Conservation (phyloP, 75 land plant species). For the Chamaecyparis obtusa region DNA sequence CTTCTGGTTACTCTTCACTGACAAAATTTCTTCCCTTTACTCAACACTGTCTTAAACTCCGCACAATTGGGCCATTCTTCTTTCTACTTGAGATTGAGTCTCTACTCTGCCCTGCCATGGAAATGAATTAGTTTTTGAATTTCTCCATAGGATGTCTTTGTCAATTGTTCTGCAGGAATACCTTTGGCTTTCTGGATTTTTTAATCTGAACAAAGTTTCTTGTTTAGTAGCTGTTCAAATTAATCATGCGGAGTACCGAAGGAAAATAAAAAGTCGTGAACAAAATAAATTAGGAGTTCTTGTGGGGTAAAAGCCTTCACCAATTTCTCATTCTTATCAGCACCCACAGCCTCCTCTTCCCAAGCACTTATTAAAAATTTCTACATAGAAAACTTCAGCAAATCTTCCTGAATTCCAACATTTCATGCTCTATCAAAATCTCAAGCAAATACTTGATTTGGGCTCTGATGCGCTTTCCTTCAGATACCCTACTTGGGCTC, state of each 20-base stretch:
- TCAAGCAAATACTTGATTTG: not conserved
- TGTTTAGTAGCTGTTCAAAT: not conserved
- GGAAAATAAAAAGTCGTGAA: too few relatives aligned
- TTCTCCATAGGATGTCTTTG: not conserved
- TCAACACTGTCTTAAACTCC: not conserved
- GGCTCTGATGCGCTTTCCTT: not conserved
- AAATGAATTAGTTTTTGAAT: constrained; percentile 36
- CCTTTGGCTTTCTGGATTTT: not conserved
- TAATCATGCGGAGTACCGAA: too few relatives aligned
- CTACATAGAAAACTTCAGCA: not conserved
- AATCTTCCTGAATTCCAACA: not conserved
- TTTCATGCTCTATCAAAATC: not conserved
- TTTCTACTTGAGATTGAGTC: not conserved
- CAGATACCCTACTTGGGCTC: too few relatives aligned
- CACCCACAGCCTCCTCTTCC: not conserved
- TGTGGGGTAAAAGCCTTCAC: not conserved
- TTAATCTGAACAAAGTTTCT: not conserved
- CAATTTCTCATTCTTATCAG: not conserved
- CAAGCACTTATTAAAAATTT: not conserved
- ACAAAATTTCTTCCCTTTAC: not conserved
- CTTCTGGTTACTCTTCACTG: not conserved
- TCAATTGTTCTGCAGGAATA: not conserved
- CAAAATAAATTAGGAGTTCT: too few relatives aligned
- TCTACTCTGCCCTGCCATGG: not conserved
- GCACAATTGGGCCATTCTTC: not conserved